Percentiles rank a stretch among this genome's conserved stretches.
phyloP scores from a whole-genome alignment of 2,329 filamentous ascomycete genomes.

The Neobulgaria alba region DNA sequence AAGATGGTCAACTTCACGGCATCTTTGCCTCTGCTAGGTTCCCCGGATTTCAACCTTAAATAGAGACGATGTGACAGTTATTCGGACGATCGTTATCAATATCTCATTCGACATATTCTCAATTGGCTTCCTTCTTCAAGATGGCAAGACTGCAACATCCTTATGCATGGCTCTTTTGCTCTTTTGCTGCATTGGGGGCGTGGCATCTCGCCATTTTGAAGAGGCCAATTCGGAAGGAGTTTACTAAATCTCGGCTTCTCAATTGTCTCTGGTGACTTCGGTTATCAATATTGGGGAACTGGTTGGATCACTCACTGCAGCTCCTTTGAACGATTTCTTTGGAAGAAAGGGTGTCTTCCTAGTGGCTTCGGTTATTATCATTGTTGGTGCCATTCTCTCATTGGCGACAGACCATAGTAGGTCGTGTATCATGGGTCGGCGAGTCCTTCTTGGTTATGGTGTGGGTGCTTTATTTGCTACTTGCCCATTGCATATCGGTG shows the following conservation, averaged over 20 bases:
- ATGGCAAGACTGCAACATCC: not conserved
- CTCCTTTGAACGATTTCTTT: conserved; percentile 30
- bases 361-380: conserved; percentile 22
- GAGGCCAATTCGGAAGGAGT: too few species aligned
- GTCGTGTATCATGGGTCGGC: conserved; percentile 7
- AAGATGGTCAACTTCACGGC: too few species aligned
- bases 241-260: too few species aligned
- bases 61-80: too few species aligned
- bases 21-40: too few species aligned
- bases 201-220: too few species aligned
- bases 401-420: too few species aligned
- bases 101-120: too few species aligned
- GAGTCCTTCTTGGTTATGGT: conserved; percentile 19
- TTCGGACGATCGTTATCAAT: too few species aligned
- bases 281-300: conserved; percentile 34
- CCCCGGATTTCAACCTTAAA: too few species aligned
- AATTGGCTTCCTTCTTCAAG: too few species aligned
- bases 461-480: conserved; percentile 32
- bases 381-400: conserved; percentile 19
- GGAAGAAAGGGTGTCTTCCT: conserved; percentile 30
- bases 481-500: conserved; percentile 32
- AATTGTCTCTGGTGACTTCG: conserved; percentile 31
- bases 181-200: not conserved
- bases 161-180: conserved; percentile 1
- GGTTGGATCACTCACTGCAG: conserved; percentile 29